A percentile compares a stretch with the other conserved stretches of the same genome.
phyloP scores from a whole-genome alignment of 305 asterid genomes.

The Ruellia speciosa region DNA sequence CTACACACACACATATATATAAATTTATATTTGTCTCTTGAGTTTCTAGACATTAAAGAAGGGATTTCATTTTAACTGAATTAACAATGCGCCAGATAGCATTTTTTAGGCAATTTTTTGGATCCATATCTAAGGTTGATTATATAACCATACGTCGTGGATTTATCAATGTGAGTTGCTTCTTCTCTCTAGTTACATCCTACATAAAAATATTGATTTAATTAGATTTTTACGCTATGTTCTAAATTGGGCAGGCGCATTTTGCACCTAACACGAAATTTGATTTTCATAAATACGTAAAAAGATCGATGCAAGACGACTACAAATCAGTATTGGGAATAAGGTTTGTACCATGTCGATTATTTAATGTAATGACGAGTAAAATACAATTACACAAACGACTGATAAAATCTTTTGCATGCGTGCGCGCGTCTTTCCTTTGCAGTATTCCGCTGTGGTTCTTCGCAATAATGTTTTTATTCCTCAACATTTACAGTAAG shows the following conservation, averaged over 20 bases:
- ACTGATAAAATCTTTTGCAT: not conserved
- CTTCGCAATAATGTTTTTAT: conserved; percentile 34
- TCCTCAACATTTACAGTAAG: conserved; percentile 48
- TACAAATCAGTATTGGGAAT: conserved; percentile 54
- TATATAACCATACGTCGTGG: conserved; percentile 54
- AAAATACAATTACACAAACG: not conserved
- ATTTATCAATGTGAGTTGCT: conserved; percentile 47
- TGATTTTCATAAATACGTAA: conserved; percentile 57
- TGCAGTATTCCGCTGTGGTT: conserved; percentile 54
- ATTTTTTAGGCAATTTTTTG: conserved; percentile 47
- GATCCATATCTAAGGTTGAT: conserved; percentile 49
- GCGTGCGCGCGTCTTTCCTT: too few relatives aligned
- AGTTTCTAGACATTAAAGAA: too few relatives aligned
- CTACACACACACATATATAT: not conserved
- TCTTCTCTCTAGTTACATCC: not conserved
- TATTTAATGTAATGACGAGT: not conserved
- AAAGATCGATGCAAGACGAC: conserved; percentile 68
- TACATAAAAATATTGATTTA: not conserved
- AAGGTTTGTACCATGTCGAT: conserved; percentile 24
- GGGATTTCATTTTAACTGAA: too few relatives aligned
- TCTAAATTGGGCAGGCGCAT: conserved; percentile 38
- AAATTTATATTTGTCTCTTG: not conserved
- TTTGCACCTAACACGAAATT: conserved; percentile 52
- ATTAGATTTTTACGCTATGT: too few relatives aligned
- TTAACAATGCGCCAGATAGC: conserved; percentile 42